phyloP scores from a whole-genome alignment of 352 stramenopile genomes.

The Phytophthora litchii region DNA sequence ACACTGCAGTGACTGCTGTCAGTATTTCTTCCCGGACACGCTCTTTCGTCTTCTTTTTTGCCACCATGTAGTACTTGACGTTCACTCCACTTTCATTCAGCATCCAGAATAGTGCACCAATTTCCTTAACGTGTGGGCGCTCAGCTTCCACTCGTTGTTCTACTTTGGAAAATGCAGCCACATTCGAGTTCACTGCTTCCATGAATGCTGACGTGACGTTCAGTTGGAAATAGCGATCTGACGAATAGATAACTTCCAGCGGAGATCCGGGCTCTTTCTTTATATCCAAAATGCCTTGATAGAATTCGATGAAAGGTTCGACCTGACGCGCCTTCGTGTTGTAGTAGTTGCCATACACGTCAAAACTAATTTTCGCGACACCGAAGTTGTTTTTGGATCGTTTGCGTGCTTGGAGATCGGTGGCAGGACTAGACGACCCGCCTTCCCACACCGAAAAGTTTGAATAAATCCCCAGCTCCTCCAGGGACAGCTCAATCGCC shows the following conservation, averaged over 20 bases:
- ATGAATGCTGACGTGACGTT: constrained; percentile 88
- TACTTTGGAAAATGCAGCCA: constrained; percentile 72
- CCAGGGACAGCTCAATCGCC: constrained; percentile 80
- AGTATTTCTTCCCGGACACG: constrained; percentile 58
- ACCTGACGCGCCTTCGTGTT: constrained; percentile 75
- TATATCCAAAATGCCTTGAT: constrained; percentile 76
- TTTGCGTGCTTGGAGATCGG: constrained; percentile 47
- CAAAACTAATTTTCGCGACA: constrained; percentile 76
- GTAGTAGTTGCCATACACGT: constrained; percentile 91
- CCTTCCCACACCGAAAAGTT: constrained; percentile 81
- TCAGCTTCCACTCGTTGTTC: constrained; percentile 48
- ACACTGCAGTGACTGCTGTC: constrained; percentile 57
- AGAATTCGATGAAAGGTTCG: constrained; percentile 89
- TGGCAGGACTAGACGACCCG: constrained; percentile 21
- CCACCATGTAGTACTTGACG: constrained; percentile 82
- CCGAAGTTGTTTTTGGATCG: constrained; percentile 72
- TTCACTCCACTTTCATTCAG: constrained; percentile 81
- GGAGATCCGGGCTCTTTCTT: constrained; percentile 76
- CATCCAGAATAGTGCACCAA: constrained; percentile 86
- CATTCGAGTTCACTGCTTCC: constrained; percentile 72
- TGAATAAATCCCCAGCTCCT: constrained; percentile 77
- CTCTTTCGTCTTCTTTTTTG: constrained; percentile 70
- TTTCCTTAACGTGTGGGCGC: constrained; percentile 82
- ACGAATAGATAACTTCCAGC: constrained; percentile 75
- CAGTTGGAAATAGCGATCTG: constrained; percentile 85